Conservation (phyloP, 345 rosid genomes). For the Erucastrum elatum region DNA sequence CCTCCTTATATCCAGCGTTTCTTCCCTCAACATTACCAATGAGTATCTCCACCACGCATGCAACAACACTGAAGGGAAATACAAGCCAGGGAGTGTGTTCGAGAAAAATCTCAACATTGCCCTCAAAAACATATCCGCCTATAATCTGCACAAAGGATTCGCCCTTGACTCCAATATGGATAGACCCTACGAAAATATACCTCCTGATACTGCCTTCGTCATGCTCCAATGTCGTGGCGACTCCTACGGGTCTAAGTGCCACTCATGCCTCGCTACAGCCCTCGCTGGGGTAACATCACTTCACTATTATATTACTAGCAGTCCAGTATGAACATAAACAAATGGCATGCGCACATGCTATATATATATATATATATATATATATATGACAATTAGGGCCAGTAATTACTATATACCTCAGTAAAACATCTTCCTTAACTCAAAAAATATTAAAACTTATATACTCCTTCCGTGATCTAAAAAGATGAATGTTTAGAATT, state of each 20-base stretch:
- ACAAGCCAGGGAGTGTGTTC: background rate
- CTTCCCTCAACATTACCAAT: background rate
- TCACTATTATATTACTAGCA: background rate
- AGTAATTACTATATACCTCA: background rate
- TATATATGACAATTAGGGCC: too few relatives aligned
- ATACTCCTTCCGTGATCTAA: too few relatives aligned
- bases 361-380: background rate
- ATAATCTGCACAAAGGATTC: conserved; percentile 46
- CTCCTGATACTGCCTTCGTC: conserved; percentile 40
- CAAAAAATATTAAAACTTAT: background rate
- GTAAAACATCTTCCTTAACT: background rate
- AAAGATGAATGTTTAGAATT: too few relatives aligned
- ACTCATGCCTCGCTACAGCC: conserved; percentile 42
- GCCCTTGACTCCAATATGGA: conserved; percentile 8
- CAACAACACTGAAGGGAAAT: background rate
- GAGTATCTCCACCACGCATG: background rate
- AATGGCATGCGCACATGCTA: background rate
- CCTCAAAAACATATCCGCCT: conserved; percentile 28
- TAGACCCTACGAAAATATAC: background rate
- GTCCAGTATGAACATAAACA: background rate
- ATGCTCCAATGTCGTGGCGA: conserved; percentile 58
- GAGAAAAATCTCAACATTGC: background rate
- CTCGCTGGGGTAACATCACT: conserved; percentile 33
- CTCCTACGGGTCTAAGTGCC: conserved; percentile 42
- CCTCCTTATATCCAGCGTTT: background rate